A percentile compares a stretch with the other conserved stretches of the same genome.
Conservation (phyloP, 2,329 filamentous ascomycete genomes). For the Fusarium goolgardi region DNA sequence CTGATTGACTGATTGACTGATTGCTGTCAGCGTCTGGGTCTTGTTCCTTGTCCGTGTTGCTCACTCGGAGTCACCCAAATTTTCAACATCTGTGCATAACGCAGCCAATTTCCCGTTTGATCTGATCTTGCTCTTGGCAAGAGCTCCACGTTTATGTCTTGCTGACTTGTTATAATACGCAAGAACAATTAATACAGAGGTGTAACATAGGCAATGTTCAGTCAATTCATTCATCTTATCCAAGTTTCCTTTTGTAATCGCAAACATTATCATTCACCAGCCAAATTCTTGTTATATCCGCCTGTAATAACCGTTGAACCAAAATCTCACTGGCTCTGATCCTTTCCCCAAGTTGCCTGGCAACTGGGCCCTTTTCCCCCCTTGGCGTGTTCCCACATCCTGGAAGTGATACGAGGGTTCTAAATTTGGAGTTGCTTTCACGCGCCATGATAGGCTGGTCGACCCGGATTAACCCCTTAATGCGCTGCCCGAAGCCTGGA, state of each 20-base stretch:
- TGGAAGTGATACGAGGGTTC: conserved; percentile 27
- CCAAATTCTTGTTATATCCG: background rate
- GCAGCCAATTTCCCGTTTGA: conserved; percentile 3
- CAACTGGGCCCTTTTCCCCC: conserved; percentile 18
- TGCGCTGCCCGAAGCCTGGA: conserved; percentile 23
- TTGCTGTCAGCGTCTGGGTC: background rate
- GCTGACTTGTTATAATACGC: accelerated
- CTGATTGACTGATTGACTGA: background rate
- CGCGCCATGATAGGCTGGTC: conserved; percentile 10
- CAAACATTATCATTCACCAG: background rate
- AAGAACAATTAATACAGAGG: background rate
- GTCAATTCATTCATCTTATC: background rate
- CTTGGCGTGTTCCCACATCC: conserved; percentile 26
- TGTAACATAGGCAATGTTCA: background rate
- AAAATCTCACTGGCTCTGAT: conserved; percentile 6
- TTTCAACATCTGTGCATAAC: conserved; percentile 5
- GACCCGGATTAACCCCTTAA: conserved; percentile 39
- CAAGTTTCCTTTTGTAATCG: background rate
- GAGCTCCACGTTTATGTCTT: background rate
- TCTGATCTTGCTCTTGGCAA: background rate
- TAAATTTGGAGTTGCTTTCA: conserved; percentile 29
- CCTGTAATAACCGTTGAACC: background rate
- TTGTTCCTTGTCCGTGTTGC: background rate
- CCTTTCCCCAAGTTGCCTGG: conserved; percentile 29
- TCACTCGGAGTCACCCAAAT: background rate